These are phyloP conservation scores for Wickerhamiella galacta DNA, from an alignment of 805 yeast species.

Conservation along the genomic window DNA sequence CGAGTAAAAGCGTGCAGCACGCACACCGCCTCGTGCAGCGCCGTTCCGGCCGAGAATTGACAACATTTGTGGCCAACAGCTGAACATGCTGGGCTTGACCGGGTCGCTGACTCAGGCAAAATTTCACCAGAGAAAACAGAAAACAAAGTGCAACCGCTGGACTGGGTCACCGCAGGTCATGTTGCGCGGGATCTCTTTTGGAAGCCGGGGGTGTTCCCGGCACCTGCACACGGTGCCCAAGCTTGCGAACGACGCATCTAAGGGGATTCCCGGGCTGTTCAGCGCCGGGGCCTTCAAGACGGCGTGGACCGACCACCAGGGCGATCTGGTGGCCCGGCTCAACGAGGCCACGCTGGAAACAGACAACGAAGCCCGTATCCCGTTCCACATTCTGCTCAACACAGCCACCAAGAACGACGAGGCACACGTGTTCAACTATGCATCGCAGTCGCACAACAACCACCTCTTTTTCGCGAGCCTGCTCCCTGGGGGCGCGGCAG, in stretches of 20 bases:
- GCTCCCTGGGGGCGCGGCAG: not conserved
- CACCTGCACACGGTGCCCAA: too few relatives aligned
- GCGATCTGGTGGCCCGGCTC: conserved; percentile 34
- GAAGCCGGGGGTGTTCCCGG: too few relatives aligned
- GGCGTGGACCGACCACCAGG: conserved; percentile 76
- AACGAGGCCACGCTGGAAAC: conserved; percentile 59
- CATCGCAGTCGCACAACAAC: conserved; percentile 84
- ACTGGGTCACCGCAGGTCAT: too few relatives aligned
- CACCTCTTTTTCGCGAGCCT: conserved; percentile 52
- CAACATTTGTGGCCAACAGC: too few relatives aligned
- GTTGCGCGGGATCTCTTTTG: too few relatives aligned
- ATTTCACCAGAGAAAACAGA: too few relatives aligned
- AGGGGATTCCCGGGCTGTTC: conserved; percentile 52
- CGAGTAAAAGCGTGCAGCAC: conserved; percentile 5
- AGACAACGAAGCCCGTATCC: conserved; percentile 55
- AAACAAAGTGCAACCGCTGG: too few relatives aligned
- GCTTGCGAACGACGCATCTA: conserved; percentile 23
- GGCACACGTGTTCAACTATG: conserved; percentile 64
- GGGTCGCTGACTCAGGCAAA: too few relatives aligned
- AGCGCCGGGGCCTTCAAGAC: conserved; percentile 46
- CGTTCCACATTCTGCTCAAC: conserved; percentile 46
- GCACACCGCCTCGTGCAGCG: conserved; percentile 16
- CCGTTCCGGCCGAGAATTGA: too few relatives aligned
- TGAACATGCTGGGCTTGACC: too few relatives aligned
- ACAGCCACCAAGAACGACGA: conserved; percentile 51